phyloP scores from a whole-genome alignment of 768 basidiomycete species.

The Pulveroboletus ravenelii region DNA sequence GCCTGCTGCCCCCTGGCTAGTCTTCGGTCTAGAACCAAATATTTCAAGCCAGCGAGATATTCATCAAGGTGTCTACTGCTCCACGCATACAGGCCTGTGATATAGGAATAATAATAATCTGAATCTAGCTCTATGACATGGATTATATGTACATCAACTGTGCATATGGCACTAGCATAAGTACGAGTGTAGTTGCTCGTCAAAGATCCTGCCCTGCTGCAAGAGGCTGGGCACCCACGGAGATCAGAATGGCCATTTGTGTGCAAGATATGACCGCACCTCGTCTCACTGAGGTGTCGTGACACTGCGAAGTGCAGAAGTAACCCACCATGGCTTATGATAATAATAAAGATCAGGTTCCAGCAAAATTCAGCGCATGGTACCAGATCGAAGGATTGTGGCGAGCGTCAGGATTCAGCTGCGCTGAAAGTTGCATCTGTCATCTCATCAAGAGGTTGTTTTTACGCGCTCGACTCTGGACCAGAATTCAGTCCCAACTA shows the following conservation, averaged over 20 bases:
- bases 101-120: not conserved
- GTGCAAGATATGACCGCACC: too few relatives aligned
- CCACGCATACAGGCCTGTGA: not conserved
- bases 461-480: not conserved
- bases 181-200: not conserved
- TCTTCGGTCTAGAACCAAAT: too few relatives aligned
- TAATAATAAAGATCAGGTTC: too few relatives aligned
- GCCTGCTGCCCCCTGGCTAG: constrained; percentile 91
- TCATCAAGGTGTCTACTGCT: not conserved
- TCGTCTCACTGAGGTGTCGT: too few relatives aligned
- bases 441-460: not conserved
- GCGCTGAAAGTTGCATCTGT: not conserved
- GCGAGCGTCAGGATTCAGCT: too few relatives aligned
- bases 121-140: not conserved
- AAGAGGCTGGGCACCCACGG: not conserved
- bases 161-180: not conserved
- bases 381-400: too few relatives aligned
- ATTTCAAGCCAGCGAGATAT: not conserved
- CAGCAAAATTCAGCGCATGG: too few relatives aligned
- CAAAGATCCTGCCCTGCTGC: not conserved
- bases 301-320: too few relatives aligned
- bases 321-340: too few relatives aligned
- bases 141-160: too few relatives aligned
- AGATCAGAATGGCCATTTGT: too few relatives aligned
- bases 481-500: not conserved